Evolutionary conservation across 2,329 filamentous ascomycete genomes (phyloP).

Genomic region (Hymenoscyphus occultus): DNA sequence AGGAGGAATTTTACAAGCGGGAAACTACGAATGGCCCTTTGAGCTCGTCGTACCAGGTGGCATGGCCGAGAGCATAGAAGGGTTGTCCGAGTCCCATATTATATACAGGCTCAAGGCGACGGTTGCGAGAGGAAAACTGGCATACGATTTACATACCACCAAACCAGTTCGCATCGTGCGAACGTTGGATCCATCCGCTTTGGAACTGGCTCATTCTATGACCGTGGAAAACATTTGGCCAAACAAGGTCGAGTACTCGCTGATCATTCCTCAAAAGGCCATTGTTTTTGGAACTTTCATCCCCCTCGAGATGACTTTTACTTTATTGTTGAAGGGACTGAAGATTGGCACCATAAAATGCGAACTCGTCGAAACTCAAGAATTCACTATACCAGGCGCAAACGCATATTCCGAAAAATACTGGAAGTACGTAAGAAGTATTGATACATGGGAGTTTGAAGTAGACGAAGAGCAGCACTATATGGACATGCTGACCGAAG

Average conservation of each 20-base stretch:
- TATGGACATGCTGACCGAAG: slow-evolving; percentile 66
- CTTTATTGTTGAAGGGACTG: slow-evolving; percentile 84
- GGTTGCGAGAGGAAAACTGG: slow-evolving; percentile 80
- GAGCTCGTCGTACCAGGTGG: slow-evolving; percentile 69
- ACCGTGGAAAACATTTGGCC: slow-evolving; percentile 97
- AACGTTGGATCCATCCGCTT: slow-evolving; percentile 70
- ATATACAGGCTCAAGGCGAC: slow-evolving; percentile 91
- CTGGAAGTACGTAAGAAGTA: slow-evolving; percentile 62
- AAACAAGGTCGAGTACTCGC: slow-evolving; percentile 95
- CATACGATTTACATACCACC: slow-evolving; percentile 78
- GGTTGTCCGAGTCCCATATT: slow-evolving; percentile 79
- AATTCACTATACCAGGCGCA: slow-evolving; percentile 53
- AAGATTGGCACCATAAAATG: slow-evolving; percentile 79
- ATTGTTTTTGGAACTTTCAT: slow-evolving; percentile 90
- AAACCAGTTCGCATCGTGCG: slow-evolving; percentile 77
- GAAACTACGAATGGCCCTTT: slow-evolving; percentile 84
- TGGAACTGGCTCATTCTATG: slow-evolving; percentile 84
- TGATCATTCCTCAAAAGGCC: slow-evolving; percentile 89
- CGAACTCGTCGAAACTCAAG: slow-evolving; percentile 76
- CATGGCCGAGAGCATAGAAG: slow-evolving; percentile 85
- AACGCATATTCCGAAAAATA: slow-evolving; percentile 49
- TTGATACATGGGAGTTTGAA: slow-evolving; percentile 57
- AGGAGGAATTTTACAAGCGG: slow-evolving; percentile 60
- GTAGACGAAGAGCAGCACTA: slow-evolving; percentile 61
- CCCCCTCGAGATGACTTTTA: slow-evolving; percentile 79